Conservation (phyloP, 2,329 filamentous ascomycete species). For the Trichoderma koningii region DNA sequence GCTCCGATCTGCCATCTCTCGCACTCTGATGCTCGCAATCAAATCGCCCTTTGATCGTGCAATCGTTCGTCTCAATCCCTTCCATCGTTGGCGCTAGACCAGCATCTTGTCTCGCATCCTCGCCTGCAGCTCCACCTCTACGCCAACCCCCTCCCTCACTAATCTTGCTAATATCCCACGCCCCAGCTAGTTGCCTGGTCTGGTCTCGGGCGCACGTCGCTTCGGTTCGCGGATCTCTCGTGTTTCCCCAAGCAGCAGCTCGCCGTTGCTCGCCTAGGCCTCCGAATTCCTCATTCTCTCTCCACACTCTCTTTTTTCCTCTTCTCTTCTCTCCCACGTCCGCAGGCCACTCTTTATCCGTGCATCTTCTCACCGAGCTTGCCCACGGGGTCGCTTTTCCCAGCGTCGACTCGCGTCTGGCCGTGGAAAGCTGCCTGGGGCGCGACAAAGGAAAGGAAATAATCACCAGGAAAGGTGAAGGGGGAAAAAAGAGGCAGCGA, state of each 20-base stretch:
- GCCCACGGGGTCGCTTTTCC: conserved; percentile 23
- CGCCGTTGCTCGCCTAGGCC: conserved; percentile 10
- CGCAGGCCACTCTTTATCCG: conserved; percentile 13
- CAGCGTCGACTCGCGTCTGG: conserved; percentile 18
- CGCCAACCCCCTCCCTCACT: conserved; percentile 15
- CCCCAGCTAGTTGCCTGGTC: conserved; percentile 1
- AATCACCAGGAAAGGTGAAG: neutral
- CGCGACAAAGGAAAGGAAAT: neutral
- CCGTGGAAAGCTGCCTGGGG: conserved; percentile 10
- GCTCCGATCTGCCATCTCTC: neutral
- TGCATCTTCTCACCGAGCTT: conserved; percentile 19
- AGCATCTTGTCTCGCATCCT: conserved; percentile 25
- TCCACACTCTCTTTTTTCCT: neutral
- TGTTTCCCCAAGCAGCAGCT: conserved; percentile 21
- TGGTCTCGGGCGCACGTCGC: neutral
- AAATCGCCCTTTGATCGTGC: neutral
- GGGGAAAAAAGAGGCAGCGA: neutral
- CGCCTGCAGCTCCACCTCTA: conserved; percentile 19
- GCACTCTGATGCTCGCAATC: neutral
- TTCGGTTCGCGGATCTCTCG: conserved; percentile 22
- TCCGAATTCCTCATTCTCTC: neutral
- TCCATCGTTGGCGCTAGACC: conserved; percentile 18
- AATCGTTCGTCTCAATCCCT: neutral
- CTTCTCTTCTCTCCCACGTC: conserved; percentile 1
- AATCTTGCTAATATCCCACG: conserved; percentile 22